phyloP scores from a whole-genome alignment of 805 yeast species.

The Brettanomyces custersianus region DNA sequence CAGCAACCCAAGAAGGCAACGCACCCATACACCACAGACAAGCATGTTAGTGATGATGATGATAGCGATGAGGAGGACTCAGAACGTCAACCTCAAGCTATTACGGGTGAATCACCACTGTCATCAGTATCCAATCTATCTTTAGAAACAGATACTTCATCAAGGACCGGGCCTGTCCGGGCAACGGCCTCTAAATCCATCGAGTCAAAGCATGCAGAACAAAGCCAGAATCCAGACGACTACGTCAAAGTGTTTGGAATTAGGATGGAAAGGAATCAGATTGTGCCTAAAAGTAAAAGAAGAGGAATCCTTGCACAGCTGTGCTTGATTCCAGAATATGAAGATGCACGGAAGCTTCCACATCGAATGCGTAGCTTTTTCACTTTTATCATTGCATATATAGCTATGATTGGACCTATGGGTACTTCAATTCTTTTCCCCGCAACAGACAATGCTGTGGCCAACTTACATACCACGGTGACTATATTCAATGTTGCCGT shows the following conservation, averaged over 20 bases:
- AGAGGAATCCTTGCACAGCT: constrained; percentile 51
- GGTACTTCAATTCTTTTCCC: constrained; percentile 81
- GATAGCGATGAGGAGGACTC: too few relatives aligned
- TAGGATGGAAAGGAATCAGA: constrained; percentile 17
- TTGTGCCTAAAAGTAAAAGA: constrained; percentile 33
- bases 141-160: not conserved
- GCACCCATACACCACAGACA: too few relatives aligned
- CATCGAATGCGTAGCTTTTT: constrained; percentile 38
- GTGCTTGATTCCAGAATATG: constrained; percentile 58
- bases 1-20: too few relatives aligned
- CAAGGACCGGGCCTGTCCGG: not conserved
- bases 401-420: constrained; percentile 81
- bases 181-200: too few relatives aligned
- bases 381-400: constrained; percentile 58
- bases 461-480: constrained; percentile 45
- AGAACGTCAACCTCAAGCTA: too few relatives aligned
- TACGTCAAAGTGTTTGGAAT: too few relatives aligned
- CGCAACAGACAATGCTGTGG: constrained; percentile 53
- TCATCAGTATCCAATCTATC: not conserved
- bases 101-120: too few relatives aligned
- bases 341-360: constrained; percentile 63
- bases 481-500: constrained; percentile 67
- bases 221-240: too few relatives aligned
- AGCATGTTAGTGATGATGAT: too few relatives aligned
- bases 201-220: too few relatives aligned